Percentiles rank a stretch among this genome's conserved stretches.
Evolutionary conservation across 768 basidiomycete genomes (phyloP).

Genomic region (Suillus subalutaceus): DNA sequence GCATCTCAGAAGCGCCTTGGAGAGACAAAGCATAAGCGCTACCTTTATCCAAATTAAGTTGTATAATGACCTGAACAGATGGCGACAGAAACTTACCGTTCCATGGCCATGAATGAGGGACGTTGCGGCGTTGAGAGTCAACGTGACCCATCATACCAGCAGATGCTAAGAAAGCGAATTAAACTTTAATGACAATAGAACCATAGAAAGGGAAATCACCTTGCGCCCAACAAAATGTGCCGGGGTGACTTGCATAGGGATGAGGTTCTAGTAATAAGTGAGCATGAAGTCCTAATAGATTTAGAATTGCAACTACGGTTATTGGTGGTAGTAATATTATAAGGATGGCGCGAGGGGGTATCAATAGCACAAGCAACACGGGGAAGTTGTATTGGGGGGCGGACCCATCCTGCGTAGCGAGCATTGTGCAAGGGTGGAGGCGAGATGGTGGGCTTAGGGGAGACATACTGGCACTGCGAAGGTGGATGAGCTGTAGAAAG

Average conservation of each 20-base stretch:
- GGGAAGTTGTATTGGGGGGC: constrained; percentile 1
- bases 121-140: background rate
- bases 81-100: background rate
- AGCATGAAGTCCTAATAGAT: background rate
- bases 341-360: background rate
- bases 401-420: constrained; percentile 4
- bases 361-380: background rate
- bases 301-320: background rate
- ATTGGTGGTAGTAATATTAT: background rate
- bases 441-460: background rate
- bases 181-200: no score
- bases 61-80: background rate
- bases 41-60: background rate
- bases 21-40: background rate
- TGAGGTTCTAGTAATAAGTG: background rate
- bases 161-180: background rate
- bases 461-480: background rate
- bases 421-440: background rate
- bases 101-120: background rate
- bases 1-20: background rate
- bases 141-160: background rate
- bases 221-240: background rate
- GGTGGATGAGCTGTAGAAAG: background rate
- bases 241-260: background rate
- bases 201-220: background rate